A percentile compares a stretch with the other conserved stretches of the same genome.
Conservation (phyloP, 192 early-diverging fungal genomes). For the Haplosporangium gracile region DNA sequence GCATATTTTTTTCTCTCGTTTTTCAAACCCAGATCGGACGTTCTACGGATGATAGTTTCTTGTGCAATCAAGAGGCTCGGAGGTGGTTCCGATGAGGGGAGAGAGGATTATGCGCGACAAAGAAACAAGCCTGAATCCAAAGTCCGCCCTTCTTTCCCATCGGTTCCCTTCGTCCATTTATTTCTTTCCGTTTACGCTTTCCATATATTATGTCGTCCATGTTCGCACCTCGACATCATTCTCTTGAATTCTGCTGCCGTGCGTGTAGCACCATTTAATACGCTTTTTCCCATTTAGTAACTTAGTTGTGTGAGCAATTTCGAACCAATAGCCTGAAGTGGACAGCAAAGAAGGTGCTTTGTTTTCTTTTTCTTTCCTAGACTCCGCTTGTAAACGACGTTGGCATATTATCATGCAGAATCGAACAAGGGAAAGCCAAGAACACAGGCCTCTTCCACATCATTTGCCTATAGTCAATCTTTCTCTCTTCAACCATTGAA, state of each 20-base stretch:
- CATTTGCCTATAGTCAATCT: background rate
- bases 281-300: background rate
- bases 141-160: background rate
- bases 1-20: background rate
- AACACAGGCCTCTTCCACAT: background rate
- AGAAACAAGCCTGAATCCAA: background rate
- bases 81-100: background rate
- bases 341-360: background rate
- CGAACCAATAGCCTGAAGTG: background rate
- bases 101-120: background rate
- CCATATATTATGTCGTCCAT: background rate
- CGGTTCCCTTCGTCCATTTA: background rate
- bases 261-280: background rate
- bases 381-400: background rate
- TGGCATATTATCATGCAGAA: background rate
- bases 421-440: background rate
- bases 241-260: background rate
- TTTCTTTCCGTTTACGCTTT: background rate
- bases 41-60: background rate
- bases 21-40: background rate
- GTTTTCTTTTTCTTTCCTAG: background rate
- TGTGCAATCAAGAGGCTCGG: background rate
- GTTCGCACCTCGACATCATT: background rate
- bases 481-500: background rate
- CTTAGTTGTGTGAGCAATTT: background rate